Conservation (phyloP, 2,329 filamentous ascomycete species). For the Fusarium algeriense region DNA sequence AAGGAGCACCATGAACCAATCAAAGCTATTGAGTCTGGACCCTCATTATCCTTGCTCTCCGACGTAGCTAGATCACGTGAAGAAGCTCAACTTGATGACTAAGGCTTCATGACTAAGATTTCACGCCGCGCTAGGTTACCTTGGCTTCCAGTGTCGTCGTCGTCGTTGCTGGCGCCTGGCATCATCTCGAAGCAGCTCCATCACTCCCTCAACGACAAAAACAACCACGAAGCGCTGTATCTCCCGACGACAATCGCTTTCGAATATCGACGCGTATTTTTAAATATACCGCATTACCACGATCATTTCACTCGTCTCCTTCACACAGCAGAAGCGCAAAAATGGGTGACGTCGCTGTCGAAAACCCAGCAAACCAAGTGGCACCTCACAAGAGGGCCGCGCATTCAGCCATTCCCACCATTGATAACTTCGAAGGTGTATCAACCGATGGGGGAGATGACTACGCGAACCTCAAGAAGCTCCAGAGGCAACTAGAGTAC, state of each 20-base stretch:
- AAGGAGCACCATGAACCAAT: conserved; percentile 30
- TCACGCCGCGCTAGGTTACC: conserved; percentile 31
- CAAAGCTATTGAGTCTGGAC: conserved; percentile 6
- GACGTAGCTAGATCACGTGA: conserved; percentile 36
- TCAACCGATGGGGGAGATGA: conserved; percentile 87
- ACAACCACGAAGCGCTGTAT: conserved; percentile 28
- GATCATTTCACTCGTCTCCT: not conserved
- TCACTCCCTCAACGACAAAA: conserved; percentile 33
- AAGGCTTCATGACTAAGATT: conserved; percentile 47
- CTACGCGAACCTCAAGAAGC: conserved; percentile 94
- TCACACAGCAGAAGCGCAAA: conserved; percentile 47
- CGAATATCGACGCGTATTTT: conserved; percentile 1
- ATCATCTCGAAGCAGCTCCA: conserved; percentile 46
- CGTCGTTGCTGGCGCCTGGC: conserved; percentile 49
- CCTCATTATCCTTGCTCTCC: conserved; percentile 8
- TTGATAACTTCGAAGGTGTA: conserved; percentile 89
- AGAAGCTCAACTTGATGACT: conserved; percentile 32
- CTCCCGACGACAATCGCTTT: conserved; percentile 23
- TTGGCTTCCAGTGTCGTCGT: conserved; percentile 47
- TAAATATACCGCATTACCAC: not conserved
- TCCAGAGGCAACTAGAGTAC: conserved; percentile 95
- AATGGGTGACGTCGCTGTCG: conserved; percentile 91
- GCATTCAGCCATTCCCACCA: conserved; percentile 85
- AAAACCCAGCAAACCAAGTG: conserved; percentile 80
- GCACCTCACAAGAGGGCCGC: conserved; percentile 85